phyloP scores from a whole-genome alignment of 2,329 filamentous ascomycete genomes.

The Fusarium goolgardi region DNA sequence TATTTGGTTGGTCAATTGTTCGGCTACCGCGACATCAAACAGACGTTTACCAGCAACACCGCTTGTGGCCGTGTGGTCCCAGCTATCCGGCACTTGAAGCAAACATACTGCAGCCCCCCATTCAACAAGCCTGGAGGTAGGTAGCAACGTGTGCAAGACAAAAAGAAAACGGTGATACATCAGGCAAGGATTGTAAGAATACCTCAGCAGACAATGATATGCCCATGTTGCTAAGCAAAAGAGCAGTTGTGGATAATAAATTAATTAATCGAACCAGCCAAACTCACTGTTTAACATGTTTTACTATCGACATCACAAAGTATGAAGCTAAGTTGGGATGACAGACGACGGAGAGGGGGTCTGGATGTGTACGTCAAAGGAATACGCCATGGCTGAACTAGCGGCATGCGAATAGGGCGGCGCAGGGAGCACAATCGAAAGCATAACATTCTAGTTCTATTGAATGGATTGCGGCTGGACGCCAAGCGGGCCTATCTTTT shows the following conservation, averaged over 20 bases:
- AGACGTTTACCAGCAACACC: constrained; percentile 23
- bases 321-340: constrained; percentile 33
- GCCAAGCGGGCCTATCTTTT: constrained; percentile 38
- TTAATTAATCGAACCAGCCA: neutral
- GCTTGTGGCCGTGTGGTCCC: constrained; percentile 29
- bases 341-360: constrained; percentile 7
- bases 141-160: neutral
- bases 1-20: constrained; percentile 29
- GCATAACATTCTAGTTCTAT: constrained; percentile 38
- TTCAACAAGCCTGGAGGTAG: constrained; percentile 8
- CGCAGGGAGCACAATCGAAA: constrained; percentile 37
- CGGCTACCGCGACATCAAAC: constrained; percentile 34
- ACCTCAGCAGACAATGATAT: neutral
- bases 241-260: constrained; percentile 9
- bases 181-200: constrained; percentile 7
- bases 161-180: constrained; percentile 4
- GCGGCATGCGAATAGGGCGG: constrained; percentile 40
- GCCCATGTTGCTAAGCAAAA: constrained; percentile 4
- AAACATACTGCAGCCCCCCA: constrained; percentile 29
- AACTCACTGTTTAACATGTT: neutral
- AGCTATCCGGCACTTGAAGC: constrained; percentile 29
- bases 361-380: constrained; percentile 39
- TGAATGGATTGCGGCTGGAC: constrained; percentile 39
- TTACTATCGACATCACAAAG: neutral
- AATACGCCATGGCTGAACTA: constrained; percentile 45